Base-by-base conservation (phyloP, 306 rosid species). In the Hippophae rhamnoides region DNA sequence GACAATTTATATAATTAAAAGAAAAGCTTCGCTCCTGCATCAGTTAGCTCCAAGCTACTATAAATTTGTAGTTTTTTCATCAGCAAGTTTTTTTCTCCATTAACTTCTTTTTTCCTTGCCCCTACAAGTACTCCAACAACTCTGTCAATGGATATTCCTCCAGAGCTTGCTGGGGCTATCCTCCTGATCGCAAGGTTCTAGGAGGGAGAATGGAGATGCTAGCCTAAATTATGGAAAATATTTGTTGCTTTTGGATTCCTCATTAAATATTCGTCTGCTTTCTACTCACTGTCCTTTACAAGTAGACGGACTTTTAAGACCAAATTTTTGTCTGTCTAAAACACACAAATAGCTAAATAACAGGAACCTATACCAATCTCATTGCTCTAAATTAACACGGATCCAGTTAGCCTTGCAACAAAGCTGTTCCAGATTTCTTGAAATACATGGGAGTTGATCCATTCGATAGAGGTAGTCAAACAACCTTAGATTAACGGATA, bases 351-450 rank as follows among this genome's bases (percentile, higher is more conserved):
- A 54, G 41, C 66, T 71, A 56, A n/a, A n/a, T n/a, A n/a, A n/a
- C 76, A 93, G 99, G 99, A 88, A 63, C 77, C 90, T 43, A 78
- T 93, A 78, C 97, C 99, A 58, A 88, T 95, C 8, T 79, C 99
- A 1, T 55, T 93, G 70, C 89, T 93, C 25, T 84, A 88, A 75
- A 79, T 88, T 14, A 84, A 88, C 58, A 68, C 84, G 52, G 99
- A 88, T 76, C 66, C 85, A 70, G 89, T 79, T 52, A 84, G 84
- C 76, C 87, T 95, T 56, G 99, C 99, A 55, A 79, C 74, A 48
- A 92, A 92, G 65, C 66, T 88, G 49, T 92, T 88, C 76, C 97
- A 86, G 74, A 81, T 81, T 25, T 88, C 78, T 70, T 92, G 90
- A 92, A 88, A 76, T 92, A 92, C 75, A 86, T 79, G 70, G 97